Conservation (phyloP, 1,284 basidiomycete genomes). For the Ustilago xerochloae region DNA sequence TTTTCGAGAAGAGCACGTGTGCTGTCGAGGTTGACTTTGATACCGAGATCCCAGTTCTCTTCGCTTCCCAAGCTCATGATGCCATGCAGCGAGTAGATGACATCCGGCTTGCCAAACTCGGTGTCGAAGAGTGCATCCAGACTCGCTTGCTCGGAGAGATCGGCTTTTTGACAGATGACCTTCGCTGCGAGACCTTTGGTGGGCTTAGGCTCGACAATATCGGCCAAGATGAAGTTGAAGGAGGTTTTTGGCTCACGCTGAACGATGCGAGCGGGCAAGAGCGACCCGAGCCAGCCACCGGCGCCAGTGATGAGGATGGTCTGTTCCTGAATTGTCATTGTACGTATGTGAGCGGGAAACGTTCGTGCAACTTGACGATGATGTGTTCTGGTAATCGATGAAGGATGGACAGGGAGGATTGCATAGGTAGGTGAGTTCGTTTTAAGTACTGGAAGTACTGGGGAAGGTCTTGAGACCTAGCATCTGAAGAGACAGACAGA, state of each 20-base stretch:
- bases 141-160: constrained; percentile 8
- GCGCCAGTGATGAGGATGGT: constrained; percentile 45
- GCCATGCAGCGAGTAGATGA: constrained; percentile 37
- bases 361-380: too few species aligned
- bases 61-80: constrained; percentile 40
- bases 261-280: constrained; percentile 22
- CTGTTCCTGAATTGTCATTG: constrained; percentile 15
- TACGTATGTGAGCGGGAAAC: too few species aligned
- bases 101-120: constrained; percentile 28
- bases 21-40: constrained; percentile 32
- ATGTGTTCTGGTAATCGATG: too few species aligned
- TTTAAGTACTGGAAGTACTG: too few species aligned
- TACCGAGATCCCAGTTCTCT: constrained; percentile 31
- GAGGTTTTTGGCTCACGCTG: constrained; percentile 16
- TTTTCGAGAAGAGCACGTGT: constrained; percentile 26
- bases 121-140: constrained; percentile 29
- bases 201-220: constrained; percentile 31
- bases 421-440: too few species aligned
- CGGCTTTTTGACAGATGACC: constrained; percentile 22
- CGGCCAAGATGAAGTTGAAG: constrained; percentile 39
- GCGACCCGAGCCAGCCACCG: constrained; percentile 35
- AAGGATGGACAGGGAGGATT: too few species aligned
- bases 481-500: too few species aligned
- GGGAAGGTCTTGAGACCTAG: too few species aligned
- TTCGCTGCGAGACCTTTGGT: constrained; percentile 10